A percentile compares a stretch with the other conserved stretches of the same genome.
Conservation (phyloP, 208 protist genomes). For the Acanthamoeba healyi region DNA sequence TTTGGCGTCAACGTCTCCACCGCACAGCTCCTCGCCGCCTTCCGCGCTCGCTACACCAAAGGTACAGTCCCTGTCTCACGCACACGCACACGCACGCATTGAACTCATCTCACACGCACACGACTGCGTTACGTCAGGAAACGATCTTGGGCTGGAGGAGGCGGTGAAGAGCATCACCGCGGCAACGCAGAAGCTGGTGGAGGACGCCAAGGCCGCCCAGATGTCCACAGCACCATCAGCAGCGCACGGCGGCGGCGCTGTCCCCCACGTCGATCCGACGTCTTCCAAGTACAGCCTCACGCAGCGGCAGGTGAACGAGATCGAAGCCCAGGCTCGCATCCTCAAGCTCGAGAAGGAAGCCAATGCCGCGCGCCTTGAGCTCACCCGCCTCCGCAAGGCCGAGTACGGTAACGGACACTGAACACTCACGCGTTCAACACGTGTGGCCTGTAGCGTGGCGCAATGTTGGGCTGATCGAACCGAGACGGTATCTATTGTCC, state of each 20-base stretch:
- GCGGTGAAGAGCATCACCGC: not conserved
- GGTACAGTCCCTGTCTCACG: too few relatives aligned
- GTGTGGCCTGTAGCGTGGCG: too few relatives aligned
- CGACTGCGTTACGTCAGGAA: too few relatives aligned
- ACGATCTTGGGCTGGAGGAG: not conserved
- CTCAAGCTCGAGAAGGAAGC: not conserved
- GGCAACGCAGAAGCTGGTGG: not conserved
- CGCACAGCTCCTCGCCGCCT: not conserved
- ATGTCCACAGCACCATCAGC: not conserved
- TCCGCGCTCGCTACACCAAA: not conserved
- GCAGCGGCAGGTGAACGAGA: not conserved
- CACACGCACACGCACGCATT: too few relatives aligned
- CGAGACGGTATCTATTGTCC: too few relatives aligned
- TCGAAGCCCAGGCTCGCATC: not conserved
- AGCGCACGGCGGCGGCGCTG: not conserved
- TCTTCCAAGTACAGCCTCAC: slow-evolving; percentile 23
- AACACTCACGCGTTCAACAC: too few relatives aligned
- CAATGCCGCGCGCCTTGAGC: not conserved
- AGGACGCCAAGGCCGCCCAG: not conserved
- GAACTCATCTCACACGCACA: too few relatives aligned
- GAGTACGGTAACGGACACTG: too few relatives aligned
- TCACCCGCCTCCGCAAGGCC: not conserved
- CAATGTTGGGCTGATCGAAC: too few relatives aligned
- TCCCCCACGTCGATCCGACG: not conserved
- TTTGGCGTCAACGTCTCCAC: not conserved